These are phyloP conservation scores for Amylocystis lapponica DNA, from an alignment of 768 basidiomycete species.

Conservation along the genomic window DNA sequence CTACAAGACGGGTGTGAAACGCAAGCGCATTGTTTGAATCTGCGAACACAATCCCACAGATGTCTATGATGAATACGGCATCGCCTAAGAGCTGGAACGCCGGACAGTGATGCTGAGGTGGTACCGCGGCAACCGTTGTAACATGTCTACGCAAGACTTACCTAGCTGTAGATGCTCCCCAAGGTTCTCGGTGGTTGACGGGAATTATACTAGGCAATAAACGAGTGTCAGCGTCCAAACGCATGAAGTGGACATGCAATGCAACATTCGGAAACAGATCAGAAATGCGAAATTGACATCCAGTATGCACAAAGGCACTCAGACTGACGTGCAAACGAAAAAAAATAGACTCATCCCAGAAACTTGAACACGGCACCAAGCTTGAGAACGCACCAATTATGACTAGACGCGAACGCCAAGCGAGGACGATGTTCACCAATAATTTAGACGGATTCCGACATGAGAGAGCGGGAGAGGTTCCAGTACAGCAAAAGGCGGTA, in stretches of 20 bases:
- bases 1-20: too few species aligned
- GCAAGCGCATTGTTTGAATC: background rate
- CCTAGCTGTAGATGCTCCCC: background rate
- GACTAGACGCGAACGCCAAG: background rate
- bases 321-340: slow-evolving; percentile 48
- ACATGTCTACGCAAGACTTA: background rate
- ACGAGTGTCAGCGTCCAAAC: too few species aligned
- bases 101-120: background rate
- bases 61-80: background rate
- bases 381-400: background rate
- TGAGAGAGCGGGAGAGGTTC: too few species aligned
- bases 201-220: background rate
- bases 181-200: too few species aligned
- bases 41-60: background rate
- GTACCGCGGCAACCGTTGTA: background rate
- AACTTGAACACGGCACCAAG: background rate
- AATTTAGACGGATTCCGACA: too few species aligned
- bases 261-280: slow-evolving; percentile 1
- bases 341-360: slow-evolving; percentile 11
- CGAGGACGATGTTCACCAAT: background rate
- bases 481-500: too few species aligned
- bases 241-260: background rate
- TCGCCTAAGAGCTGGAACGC: too few species aligned
- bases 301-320: slow-evolving; percentile 20
- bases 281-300: slow-evolving; percentile 15